Evolutionary conservation across 129 eudicot genomes (phyloP), one percentile per base, ranked within the genome.

Genomic region (Artemisia argyi): DNA sequence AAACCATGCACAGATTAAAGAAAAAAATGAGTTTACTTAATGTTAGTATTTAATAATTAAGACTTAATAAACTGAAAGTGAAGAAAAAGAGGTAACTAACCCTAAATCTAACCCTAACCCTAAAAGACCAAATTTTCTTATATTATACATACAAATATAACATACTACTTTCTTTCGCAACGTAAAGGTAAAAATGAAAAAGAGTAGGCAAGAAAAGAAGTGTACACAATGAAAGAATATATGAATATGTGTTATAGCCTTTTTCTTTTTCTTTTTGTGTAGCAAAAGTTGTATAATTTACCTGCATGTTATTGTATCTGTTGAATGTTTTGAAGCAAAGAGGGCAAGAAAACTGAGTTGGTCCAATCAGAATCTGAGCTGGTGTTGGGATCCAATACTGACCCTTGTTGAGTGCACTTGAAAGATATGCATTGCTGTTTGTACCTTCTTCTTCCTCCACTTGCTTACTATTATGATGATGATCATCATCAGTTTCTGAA

Each of bases 281-380:
- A 55, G 72, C 66, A 70, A 52, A 73, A 74, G 72, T 62, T 56
- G 32, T 18, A 56, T 44, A 77, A 39, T 39, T 39, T 89, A 92
- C 97, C 97, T 92, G 97, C 96, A 92, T 89, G 91, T 92, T 92
- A 76, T 91, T 91, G 91, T 88, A 91, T 91, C 97, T 88, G 61
- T 88, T 91, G 91, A 91, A 91, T 59, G 93, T 89, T 79, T 87
- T 92, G 87, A 84, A 92, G 86, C 97, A 92, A 84, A 89, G 94
- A 58, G 91, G 97, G 78, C 97, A 92, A 30, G 97, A 86, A 80
- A 92, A 92, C 76, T 92, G 97, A 76, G 97, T 92, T 24, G 96
- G 97, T 59, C 97, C 97, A 72, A 92, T 89, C 73, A 92, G 74
- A 68, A 92, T 92, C 86, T 92, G 97, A 59, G 94, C 83, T 55